Evolutionary conservation across 2,329 filamentous ascomycete species (phyloP).

Genomic region (Sordariomycetes sp.): DNA sequence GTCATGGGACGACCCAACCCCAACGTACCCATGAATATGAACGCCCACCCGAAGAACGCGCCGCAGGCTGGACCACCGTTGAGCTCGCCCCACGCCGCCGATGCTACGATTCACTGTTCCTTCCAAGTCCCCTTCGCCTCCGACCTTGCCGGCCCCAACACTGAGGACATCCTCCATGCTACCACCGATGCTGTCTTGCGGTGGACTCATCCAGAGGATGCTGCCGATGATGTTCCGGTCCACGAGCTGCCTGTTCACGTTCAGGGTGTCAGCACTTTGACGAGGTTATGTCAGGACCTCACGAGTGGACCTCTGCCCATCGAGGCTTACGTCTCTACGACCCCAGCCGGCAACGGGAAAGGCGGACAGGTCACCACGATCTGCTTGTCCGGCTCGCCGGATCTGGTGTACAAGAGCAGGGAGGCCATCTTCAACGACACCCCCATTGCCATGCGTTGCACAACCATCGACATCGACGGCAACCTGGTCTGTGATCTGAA

Average conservation of each 20-base stretch:
- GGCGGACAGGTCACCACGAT: conserved; percentile 73
- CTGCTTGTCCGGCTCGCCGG: conserved; percentile 79
- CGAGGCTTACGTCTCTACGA: conserved; percentile 76
- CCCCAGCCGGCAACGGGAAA: conserved; percentile 64
- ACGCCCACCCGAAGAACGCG: conserved; percentile 48
- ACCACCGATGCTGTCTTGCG: conserved; percentile 78
- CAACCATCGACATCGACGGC: conserved; percentile 87
- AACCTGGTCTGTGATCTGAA: conserved; percentile 72
- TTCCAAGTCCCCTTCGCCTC: conserved; percentile 97
- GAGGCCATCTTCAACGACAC: conserved; percentile 87
- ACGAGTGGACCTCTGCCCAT: conserved; percentile 62
- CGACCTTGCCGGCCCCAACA: conserved; percentile 83
- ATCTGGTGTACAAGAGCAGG: conserved; percentile 81
- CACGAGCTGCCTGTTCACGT: conserved; percentile 89
- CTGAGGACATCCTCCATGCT: conserved; percentile 89
- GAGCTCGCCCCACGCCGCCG: conserved; percentile 61
- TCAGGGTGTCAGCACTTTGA: conserved; percentile 73
- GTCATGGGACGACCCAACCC: conserved; percentile 51
- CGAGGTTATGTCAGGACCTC: conserved; percentile 73
- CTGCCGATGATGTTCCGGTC: conserved; percentile 73
- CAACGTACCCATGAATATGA: conserved; percentile 48
- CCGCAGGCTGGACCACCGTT: conserved; percentile 44
- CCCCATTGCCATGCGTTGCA: conserved; percentile 72
- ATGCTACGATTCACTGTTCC: conserved; percentile 78
- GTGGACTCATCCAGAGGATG: conserved; percentile 89